phyloP scores from a whole-genome alignment of 306 rosid genomes.

The Sindora glabra region DNA sequence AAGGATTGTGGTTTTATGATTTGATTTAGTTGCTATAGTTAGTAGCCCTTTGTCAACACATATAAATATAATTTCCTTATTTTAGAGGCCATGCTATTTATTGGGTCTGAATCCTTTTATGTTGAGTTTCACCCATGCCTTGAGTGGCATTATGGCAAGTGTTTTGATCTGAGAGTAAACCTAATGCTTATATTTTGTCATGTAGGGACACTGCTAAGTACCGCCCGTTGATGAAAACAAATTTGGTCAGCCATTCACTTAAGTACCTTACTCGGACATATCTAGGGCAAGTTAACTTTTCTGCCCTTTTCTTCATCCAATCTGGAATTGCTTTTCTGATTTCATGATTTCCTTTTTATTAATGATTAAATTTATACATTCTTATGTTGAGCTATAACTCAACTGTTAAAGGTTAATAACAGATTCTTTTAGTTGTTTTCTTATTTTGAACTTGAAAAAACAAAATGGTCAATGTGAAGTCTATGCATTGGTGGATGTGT shows the following conservation, averaged over 20 bases:
- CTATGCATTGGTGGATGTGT: not conserved
- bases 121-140: not conserved
- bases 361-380: not conserved
- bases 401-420: not conserved
- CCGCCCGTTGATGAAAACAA: conserved; percentile 75
- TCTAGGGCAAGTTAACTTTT: conserved; percentile 62
- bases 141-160: not conserved
- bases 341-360: conserved; percentile 4
- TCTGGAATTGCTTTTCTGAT: not conserved
- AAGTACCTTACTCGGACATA: conserved; percentile 77
- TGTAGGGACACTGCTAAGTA: conserved; percentile 83
- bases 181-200: conserved; percentile 10
- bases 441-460: not conserved
- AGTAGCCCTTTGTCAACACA: not conserved
- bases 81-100: conserved; percentile 2
- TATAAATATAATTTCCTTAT: not conserved
- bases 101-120: not conserved
- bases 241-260: conserved; percentile 68
- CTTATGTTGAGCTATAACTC: not conserved
- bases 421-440: not conserved
- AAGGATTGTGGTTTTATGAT: no score
- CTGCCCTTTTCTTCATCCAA: not conserved
- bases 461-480: not conserved
- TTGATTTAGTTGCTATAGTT: not conserved
- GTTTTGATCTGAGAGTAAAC: conserved; percentile 4